Evolutionary conservation across 345 rosid species (phyloP).

Genomic region (Luvunga scandens): DNA sequence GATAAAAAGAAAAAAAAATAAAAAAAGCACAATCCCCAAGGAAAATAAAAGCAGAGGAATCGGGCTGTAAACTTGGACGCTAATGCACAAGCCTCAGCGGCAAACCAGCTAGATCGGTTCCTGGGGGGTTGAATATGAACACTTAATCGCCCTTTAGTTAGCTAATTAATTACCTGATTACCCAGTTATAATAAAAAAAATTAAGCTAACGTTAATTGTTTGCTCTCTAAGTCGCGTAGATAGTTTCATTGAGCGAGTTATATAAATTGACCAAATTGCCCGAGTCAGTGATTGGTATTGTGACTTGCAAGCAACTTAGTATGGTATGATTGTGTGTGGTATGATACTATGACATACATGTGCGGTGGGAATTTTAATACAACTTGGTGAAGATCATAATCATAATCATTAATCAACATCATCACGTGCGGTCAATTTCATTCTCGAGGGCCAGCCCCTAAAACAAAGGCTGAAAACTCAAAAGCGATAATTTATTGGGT

Average conservation of each 20-base stretch:
- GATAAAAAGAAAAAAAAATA: background rate
- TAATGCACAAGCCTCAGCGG: constrained; percentile 40
- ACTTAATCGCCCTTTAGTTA: constrained; percentile 12
- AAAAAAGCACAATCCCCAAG: constrained; percentile 26
- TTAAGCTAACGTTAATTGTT: background rate
- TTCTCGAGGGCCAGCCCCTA: background rate
- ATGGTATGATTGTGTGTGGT: constrained; percentile 20
- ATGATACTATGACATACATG: background rate
- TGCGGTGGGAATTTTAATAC: constrained; percentile 17
- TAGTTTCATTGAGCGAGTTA: background rate
- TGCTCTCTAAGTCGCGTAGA: background rate
- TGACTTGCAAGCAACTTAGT: constrained; percentile 7
- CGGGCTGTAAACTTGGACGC: constrained; percentile 39
- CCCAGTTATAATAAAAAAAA: constrained; percentile 3
- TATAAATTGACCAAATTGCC: background rate
- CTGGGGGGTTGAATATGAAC: constrained; percentile 36
- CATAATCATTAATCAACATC: background rate
- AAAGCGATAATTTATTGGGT: background rate
- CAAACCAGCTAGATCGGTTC: constrained; percentile 56
- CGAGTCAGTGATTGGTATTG: background rate
- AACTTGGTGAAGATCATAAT: constrained; percentile 18
- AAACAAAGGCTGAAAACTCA: background rate
- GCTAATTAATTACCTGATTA: constrained; percentile 20
- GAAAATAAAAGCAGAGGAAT: constrained; percentile 39
- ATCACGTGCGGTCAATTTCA: background rate